These are phyloP conservation scores for Capsicum baccatum DNA, from an alignment of 257 asterid species.

Conservation along the genomic window DNA sequence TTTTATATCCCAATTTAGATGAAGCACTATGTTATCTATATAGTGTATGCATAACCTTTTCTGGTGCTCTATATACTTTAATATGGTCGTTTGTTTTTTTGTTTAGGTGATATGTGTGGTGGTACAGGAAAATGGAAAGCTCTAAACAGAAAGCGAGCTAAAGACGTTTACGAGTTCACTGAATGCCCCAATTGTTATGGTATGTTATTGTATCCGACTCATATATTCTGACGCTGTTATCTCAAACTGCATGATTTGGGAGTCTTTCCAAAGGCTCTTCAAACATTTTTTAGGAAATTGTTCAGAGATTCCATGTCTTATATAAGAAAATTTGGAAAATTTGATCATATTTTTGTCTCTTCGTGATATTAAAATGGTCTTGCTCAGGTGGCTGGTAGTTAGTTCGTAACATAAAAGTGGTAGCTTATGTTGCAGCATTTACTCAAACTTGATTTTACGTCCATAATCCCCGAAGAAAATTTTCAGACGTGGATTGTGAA, in stretches of 20 bases:
- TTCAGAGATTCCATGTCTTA: neutral
- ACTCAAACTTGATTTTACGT: neutral
- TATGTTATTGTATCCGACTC: constrained; percentile 37
- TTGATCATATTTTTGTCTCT: neutral
- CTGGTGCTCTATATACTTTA: constrained; percentile 34
- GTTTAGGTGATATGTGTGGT: constrained; percentile 99
- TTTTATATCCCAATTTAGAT: neutral
- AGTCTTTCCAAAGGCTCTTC: neutral
- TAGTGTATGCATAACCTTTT: neutral
- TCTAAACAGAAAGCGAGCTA: constrained; percentile 90
- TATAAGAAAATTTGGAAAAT: neutral
- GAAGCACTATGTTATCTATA: neutral
- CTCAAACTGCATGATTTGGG: neutral
- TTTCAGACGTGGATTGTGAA: neutral
- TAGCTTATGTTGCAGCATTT: neutral
- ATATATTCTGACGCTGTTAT: neutral
- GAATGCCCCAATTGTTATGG: constrained; percentile 99
- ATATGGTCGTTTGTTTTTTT: constrained; percentile 51
- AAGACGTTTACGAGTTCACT: constrained; percentile 92
- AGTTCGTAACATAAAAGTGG: neutral
- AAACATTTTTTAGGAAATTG: neutral
- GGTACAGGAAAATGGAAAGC: constrained; percentile 99
- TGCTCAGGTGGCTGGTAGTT: neutral
- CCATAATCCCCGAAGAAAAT: neutral
- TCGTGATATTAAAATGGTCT: neutral